Conservation (phyloP, 495 filamentous ascomycete genomes). For the Penicillium coffeae region DNA sequence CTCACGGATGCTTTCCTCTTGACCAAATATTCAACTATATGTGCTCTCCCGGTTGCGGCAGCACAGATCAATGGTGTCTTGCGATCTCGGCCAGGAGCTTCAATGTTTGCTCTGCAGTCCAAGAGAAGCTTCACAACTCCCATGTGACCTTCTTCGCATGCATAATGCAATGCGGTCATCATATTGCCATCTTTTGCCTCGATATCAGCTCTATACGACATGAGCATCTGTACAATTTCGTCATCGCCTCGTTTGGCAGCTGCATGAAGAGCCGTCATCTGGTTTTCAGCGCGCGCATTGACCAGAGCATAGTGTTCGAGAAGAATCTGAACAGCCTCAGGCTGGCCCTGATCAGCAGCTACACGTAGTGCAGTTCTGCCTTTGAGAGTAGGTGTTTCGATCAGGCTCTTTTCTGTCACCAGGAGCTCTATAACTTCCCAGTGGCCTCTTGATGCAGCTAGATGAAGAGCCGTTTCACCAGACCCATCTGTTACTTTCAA, state of each 20-base stretch:
- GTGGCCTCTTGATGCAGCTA: slow-evolving; percentile 43
- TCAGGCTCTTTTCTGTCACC: slow-evolving; percentile 24
- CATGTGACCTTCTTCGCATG: slow-evolving; percentile 32
- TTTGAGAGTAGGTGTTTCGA: slow-evolving; percentile 30
- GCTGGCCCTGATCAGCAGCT: slow-evolving; percentile 29
- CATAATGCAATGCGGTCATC: slow-evolving; percentile 43
- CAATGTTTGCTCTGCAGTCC: slow-evolving; percentile 32
- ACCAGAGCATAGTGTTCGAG: slow-evolving; percentile 27
- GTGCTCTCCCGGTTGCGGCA: slow-evolving; percentile 28
- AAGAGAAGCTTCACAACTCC: slow-evolving; percentile 32
- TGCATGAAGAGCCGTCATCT: slow-evolving; percentile 38
- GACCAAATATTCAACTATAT: slow-evolving; percentile 27
- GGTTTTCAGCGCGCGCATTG: slow-evolving; percentile 34
- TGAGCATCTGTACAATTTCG: slow-evolving; percentile 30
- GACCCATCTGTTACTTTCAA: slow-evolving; percentile 30
- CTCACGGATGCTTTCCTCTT: slow-evolving; percentile 31
- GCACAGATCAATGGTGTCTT: slow-evolving; percentile 44
- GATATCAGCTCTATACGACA: slow-evolving; percentile 33
- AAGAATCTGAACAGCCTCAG: slow-evolving; percentile 18
- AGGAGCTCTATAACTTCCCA: slow-evolving; percentile 33
- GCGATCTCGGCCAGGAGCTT: slow-evolving; percentile 28
- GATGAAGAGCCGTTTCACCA: slow-evolving; percentile 40
- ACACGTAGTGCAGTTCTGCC: slow-evolving; percentile 37
- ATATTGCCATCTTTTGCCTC: slow-evolving; percentile 40
- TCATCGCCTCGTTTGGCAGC: slow-evolving; percentile 35